Conservation (phyloP, 2,329 filamentous ascomycete species). For the Aspergillus eucalypticola region DNA sequence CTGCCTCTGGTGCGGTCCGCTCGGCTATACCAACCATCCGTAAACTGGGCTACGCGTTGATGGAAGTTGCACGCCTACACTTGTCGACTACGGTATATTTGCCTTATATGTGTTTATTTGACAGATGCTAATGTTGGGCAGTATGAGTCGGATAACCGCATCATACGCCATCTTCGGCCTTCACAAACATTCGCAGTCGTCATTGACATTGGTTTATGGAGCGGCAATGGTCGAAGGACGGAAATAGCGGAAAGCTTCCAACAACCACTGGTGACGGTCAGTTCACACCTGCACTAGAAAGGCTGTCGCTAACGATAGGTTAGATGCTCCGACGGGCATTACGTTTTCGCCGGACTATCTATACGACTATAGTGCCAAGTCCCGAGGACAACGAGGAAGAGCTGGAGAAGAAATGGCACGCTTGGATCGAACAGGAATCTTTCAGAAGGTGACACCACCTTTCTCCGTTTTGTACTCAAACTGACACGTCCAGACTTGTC, state of each 20-base stretch:
- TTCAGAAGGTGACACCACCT: slow-evolving; percentile 57
- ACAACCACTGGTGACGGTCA: slow-evolving; percentile 53
- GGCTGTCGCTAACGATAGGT: background rate
- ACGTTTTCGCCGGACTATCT: slow-evolving; percentile 59
- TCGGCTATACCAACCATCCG: slow-evolving; percentile 41
- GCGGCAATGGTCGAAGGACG: slow-evolving; percentile 60
- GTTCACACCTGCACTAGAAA: slow-evolving; percentile 1
- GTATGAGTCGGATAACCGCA: slow-evolving; percentile 46
- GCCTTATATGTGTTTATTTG: slow-evolving; percentile 57
- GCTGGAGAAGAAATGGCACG: slow-evolving; percentile 65
- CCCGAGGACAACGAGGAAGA: slow-evolving; percentile 57
- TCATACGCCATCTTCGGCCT: slow-evolving; percentile 55
- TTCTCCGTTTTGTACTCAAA: slow-evolving; percentile 6
- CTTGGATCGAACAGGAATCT: slow-evolving; percentile 65
- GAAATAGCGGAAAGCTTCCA: slow-evolving; percentile 61
- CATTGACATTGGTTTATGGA: slow-evolving; percentile 59
- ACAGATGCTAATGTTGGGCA: slow-evolving; percentile 1
- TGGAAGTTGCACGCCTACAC: slow-evolving; percentile 41
- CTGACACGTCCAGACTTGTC: slow-evolving; percentile 48
- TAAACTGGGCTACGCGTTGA: slow-evolving; percentile 45
- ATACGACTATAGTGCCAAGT: slow-evolving; percentile 54
- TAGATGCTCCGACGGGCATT: slow-evolving; percentile 58
- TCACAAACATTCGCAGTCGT: slow-evolving; percentile 54
- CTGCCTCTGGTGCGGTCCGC: slow-evolving; percentile 40
- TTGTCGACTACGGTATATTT: slow-evolving; percentile 60